A percentile compares a stretch with the other conserved stretches of the same genome.
These are phyloP conservation scores for Gliomastix tumulicola DNA, from an alignment of 2,329 filamentous ascomycete genomes.

Conservation along the genomic window DNA sequence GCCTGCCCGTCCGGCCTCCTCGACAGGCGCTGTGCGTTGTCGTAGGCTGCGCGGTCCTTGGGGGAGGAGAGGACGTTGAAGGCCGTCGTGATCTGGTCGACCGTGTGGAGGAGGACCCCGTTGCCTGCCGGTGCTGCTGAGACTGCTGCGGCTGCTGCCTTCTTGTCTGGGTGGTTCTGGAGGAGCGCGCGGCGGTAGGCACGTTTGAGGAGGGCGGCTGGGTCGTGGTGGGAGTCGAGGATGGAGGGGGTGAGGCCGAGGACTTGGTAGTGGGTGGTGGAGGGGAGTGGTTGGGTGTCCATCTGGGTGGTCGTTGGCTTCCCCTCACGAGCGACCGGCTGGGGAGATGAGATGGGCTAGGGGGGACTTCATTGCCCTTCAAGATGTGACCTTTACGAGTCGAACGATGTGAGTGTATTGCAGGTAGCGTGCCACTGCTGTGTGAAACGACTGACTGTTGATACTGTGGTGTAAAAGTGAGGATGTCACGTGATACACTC, in stretches of 20 bases:
- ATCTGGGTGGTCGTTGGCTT: too few species aligned
- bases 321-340: too few species aligned
- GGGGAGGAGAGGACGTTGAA: slow-evolving; percentile 48
- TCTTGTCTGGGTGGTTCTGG: slow-evolving; percentile 59
- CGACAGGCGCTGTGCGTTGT: slow-evolving; percentile 35
- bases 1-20: slow-evolving; percentile 9
- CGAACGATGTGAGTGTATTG: background rate
- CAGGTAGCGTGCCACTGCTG: too few species aligned
- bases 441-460: too few species aligned
- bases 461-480: too few species aligned
- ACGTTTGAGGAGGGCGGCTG: slow-evolving; percentile 45
- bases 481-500: too few species aligned
- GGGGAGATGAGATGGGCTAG: too few species aligned
- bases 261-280: slow-evolving; percentile 52
- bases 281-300: background rate
- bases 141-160: slow-evolving; percentile 9
- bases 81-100: slow-evolving; percentile 47
- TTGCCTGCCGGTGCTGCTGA: background rate
- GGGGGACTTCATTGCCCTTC: too few species aligned
- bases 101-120: background rate
- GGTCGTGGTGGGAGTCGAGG: slow-evolving; percentile 33
- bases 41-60: slow-evolving; percentile 43
- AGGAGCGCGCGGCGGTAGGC: slow-evolving; percentile 61
- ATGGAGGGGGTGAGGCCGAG: slow-evolving; percentile 46
- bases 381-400: too few species aligned